These are phyloP conservation scores for Microcyclosporella mali DNA, from an alignment of 2,329 filamentous ascomycete genomes.

Conservation along the genomic window DNA sequence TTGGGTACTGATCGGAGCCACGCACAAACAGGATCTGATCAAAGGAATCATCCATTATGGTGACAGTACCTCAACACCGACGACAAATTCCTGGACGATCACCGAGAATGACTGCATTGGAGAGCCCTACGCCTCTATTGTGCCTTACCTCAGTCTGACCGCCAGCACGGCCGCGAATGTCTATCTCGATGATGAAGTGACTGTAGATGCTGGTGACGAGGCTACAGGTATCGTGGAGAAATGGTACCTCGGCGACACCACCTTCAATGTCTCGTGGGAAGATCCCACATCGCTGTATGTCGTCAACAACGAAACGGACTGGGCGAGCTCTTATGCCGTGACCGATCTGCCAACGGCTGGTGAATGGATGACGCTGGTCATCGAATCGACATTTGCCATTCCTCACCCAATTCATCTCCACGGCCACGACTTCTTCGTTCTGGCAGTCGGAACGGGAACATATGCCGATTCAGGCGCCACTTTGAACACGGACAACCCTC, in stretches of 20 bases:
- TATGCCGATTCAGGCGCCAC: conserved; percentile 30
- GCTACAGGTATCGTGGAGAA: conserved; percentile 33
- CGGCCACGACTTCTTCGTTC: conserved; percentile 42
- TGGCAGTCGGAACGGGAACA: conserved; percentile 33
- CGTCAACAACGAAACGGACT: conserved; percentile 27
- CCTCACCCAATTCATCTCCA: conserved; percentile 38
- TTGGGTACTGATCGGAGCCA: no score
- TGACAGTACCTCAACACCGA: conserved; percentile 27
- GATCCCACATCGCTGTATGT: conserved; percentile 37
- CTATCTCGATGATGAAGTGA: conserved; percentile 26
- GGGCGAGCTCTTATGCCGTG: conserved; percentile 30
- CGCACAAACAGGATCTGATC: no score
- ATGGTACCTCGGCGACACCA: conserved; percentile 36
- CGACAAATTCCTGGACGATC: conserved; percentile 30
- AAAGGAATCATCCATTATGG: conserved; percentile 35
- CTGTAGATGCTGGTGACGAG: conserved; percentile 19
- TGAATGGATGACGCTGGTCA: conserved; percentile 36
- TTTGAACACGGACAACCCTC: conserved; percentile 30
- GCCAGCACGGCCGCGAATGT: conserved; percentile 24
- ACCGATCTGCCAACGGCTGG: conserved; percentile 18
- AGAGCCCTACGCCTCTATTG: conserved; percentile 31
- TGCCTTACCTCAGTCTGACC: conserved; percentile 28
- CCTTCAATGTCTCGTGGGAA: conserved; percentile 35
- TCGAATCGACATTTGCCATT: conserved; percentile 33
- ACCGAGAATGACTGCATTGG: conserved; percentile 33